Evolutionary conservation across 2,329 filamentous ascomycete genomes (phyloP), one percentile per base, ranked within the genome.

Genomic region (Alternaria tenuissima): DNA sequence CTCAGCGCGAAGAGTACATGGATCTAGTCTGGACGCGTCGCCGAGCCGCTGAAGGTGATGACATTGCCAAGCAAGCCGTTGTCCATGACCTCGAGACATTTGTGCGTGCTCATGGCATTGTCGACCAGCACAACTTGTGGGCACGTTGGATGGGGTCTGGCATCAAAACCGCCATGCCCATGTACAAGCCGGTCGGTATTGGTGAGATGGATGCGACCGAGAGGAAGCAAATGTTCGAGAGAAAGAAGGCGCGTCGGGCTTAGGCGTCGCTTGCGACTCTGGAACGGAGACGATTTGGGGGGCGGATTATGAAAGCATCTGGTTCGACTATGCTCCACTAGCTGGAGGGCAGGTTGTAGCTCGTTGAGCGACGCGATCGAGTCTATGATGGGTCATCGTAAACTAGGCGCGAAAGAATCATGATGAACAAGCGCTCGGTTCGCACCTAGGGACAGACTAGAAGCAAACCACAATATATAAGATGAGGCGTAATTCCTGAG

Each of bases 81-180:
- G 3, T 38, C 18, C 2, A 16, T 8, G 46, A 56, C 4, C 24
- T 60, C 4, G 22, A 56, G 2, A 18, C 1, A 4, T 56, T 60
- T 5, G 52, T 60, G 14, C 28, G 30, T 16, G 14, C 12, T n/a
- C 46, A 52, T n/a, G 39, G 32, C 11, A 52, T 60, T 11, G 39
- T 57, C 3, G 47, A 47, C 7, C 32, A 41, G 39, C 57, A 60
- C 16, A 49, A 49, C 32, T 20, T 34, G 3, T 49, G 46, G 46
- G 46, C 46, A 12, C 46, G 46, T n/a, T 49, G 46, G 46, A 49
- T 49, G 30, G 46, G 18, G 7, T 49, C 46, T 36, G 46, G 46
- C 20, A 22, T 49, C 5, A 49, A 49, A 30, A 18, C 18, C 1
- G 30, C 20, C 20, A 49, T 49, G 46, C 46, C 46, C 14, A 49